phyloP scores from a whole-genome alignment of 2,329 filamentous ascomycete species.

The Epicoccum nigrum region DNA sequence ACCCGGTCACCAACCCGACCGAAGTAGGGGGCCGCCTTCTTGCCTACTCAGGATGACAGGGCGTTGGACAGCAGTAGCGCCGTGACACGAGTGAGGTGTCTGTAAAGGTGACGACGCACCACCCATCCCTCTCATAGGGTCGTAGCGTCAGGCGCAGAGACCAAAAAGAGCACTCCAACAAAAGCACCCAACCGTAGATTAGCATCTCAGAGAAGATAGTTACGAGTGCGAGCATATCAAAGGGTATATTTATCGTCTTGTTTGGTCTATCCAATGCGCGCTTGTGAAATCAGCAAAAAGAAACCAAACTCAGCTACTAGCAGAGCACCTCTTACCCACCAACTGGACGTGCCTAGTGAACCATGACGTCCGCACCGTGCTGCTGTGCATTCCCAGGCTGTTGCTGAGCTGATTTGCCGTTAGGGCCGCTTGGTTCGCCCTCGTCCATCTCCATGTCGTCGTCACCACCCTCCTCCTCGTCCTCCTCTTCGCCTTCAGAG shows the following conservation, averaged over 20 bases:
- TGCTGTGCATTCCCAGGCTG: slow-evolving; percentile 31
- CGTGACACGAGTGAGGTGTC: too few relatives aligned
- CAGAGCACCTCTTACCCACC: background rate
- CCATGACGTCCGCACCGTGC: slow-evolving; percentile 47
- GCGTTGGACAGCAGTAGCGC: background rate
- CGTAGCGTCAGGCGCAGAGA: too few relatives aligned
- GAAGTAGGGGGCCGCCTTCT: background rate
- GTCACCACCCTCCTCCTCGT: slow-evolving; percentile 65
- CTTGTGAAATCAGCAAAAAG: slow-evolving; percentile 14
- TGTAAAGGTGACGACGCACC: too few relatives aligned
- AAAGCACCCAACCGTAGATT: too few relatives aligned
- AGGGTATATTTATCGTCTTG: slow-evolving; percentile 7
- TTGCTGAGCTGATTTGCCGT: slow-evolving; percentile 40
- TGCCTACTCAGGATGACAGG: background rate
- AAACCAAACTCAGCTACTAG: slow-evolving; percentile 1
- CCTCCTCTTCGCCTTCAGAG: slow-evolving; percentile 73
- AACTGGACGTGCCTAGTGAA: slow-evolving; percentile 43
- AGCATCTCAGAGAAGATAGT: too few relatives aligned
- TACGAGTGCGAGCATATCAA: background rate
- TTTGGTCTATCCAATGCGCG: slow-evolving; percentile 15
- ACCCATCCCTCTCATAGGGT: too few relatives aligned
- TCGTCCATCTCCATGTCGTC: slow-evolving; percentile 65
- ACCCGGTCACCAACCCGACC: too few relatives aligned
- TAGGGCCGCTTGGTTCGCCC: slow-evolving; percentile 47
- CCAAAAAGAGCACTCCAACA: too few relatives aligned